These are phyloP conservation scores for Aegilops speltoides DNA, from an alignment of 176 grass and related monocot genomes.

Conservation along the genomic window DNA sequence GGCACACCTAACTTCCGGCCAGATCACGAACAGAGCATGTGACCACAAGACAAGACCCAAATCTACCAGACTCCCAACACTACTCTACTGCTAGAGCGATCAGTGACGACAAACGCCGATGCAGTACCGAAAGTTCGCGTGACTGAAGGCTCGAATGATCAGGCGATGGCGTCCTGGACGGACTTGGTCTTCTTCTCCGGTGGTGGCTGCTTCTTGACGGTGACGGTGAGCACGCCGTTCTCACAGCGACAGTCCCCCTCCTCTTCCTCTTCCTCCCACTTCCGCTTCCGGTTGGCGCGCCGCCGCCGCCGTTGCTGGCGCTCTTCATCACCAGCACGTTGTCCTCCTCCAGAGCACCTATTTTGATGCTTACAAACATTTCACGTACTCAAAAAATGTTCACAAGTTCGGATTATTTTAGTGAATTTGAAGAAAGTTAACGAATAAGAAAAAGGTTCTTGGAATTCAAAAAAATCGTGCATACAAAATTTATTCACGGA, in stretches of 20 bases:
- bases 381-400: too few relatives aligned
- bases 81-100: background rate
- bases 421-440: too few relatives aligned
- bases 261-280: slow-evolving; percentile 67
- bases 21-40: background rate
- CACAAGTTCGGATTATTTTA: too few relatives aligned
- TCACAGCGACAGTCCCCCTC: slow-evolving; percentile 65
- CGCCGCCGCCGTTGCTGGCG: slow-evolving; percentile 1
- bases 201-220: slow-evolving; percentile 39
- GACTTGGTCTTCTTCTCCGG: too few relatives aligned
- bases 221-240: slow-evolving; percentile 66
- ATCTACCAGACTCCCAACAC: background rate
- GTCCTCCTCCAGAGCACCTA: slow-evolving; percentile 93
- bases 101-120: background rate
- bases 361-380: too few relatives aligned
- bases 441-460: too few relatives aligned
- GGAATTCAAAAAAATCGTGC: too few relatives aligned
- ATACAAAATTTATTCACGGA: too few relatives aligned
- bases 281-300: slow-evolving; percentile 17
- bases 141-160: background rate
- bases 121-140: too few relatives aligned
- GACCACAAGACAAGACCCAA: background rate
- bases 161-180: too few relatives aligned
- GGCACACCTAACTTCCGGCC: too few relatives aligned
- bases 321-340: slow-evolving; percentile 62